Base-by-base conservation (phyloP, 2,329 filamentous ascomycete genomes). In the Diaporthe citri region DNA sequence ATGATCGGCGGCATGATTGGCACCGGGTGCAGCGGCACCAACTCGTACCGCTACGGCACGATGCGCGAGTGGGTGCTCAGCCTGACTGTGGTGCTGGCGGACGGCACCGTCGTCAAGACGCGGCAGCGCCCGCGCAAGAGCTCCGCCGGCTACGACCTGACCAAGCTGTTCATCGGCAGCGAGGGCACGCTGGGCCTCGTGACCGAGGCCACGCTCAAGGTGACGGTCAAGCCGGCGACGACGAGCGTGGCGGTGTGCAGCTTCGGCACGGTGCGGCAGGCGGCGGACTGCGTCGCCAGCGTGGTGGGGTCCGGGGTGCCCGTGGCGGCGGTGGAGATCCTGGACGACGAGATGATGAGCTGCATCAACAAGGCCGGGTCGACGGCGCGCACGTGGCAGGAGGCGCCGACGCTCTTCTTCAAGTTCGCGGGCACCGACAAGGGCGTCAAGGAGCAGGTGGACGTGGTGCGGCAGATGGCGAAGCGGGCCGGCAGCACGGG, bases 151-250 rank as follows among this genome's bases (percentile, higher is more conserved):
- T 98, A 98, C 84, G 95, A 98, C 82, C 89, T 98, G 70, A 98
- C 95, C 2, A 93, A 93, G 80, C 90, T 97, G 75, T 97, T 98
- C 84, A 93, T 98, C 83, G 96, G 96, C 60, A 95, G 93, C 79
- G 96, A 98, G 86, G 96, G 96, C 64, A 98, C 96, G 0, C 90
- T 98, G 1, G 96, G 96, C 12, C 90, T 98, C 17, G 94, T 98
- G 52, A 98, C 96, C 0, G 96, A 98, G 86, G 96, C 95, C 6
- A 96, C 93, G 3, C 87, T 98, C 79, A 97, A 97, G 85, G 88
- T 98, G 56, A 95, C 94, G 0, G 93, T 95, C 34, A 93, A 93
- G 82, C 95, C 96, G 0, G 91, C 93, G 78, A 93, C 92, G 76
- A 94, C 93, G 66, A 95, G 90, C 76, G 96, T 98, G 4, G 96